phyloP scores from a whole-genome alignment of 768 basidiomycete species.

The Amanita molliuscula region DNA sequence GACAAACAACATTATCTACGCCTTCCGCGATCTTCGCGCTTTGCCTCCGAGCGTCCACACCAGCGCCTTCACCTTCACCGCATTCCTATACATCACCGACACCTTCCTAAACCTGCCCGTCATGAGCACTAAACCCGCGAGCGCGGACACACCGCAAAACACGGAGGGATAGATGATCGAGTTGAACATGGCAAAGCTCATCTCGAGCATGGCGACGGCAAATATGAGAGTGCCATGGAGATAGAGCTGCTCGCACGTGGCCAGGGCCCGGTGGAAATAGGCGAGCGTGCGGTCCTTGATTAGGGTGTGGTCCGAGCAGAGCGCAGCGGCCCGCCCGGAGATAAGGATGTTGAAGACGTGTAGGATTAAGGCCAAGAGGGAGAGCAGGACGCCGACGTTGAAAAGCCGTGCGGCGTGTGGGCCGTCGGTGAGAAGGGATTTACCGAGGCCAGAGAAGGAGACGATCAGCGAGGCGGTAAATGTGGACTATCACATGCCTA shows the following conservation, averaged over 20 bases:
- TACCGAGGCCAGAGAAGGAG: constrained; percentile 16
- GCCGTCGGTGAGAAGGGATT: constrained; percentile 12
- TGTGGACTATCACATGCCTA: constrained; percentile 16
- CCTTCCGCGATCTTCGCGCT: background rate
- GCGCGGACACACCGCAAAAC: constrained; percentile 3
- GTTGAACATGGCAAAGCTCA: constrained; percentile 21
- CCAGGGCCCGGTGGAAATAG: constrained; percentile 20
- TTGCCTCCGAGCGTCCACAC: background rate
- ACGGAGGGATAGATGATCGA: constrained; percentile 19
- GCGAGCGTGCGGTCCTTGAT: constrained; percentile 10
- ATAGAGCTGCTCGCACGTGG: constrained; percentile 22
- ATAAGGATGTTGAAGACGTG: constrained; percentile 23
- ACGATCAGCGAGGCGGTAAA: constrained; percentile 20
- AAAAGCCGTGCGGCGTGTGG: constrained; percentile 13
- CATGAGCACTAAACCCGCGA: background rate
- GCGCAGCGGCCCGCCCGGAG: constrained; percentile 17
- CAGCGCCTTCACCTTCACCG: constrained; percentile 1
- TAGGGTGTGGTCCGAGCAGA: constrained; percentile 13
- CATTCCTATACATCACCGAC: background rate
- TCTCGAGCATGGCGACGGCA: constrained; percentile 15
- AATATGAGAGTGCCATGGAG: constrained; percentile 18
- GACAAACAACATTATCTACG: too few relatives aligned
- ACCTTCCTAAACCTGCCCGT: constrained; percentile 1
- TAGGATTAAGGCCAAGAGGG: constrained; percentile 19
- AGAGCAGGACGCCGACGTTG: constrained; percentile 21